Percentiles rank a stretch among this genome's conserved stretches.
phyloP scores from a whole-genome alignment of 2,329 filamentous ascomycete species.

The Tolypocladium cylindrosporum region DNA sequence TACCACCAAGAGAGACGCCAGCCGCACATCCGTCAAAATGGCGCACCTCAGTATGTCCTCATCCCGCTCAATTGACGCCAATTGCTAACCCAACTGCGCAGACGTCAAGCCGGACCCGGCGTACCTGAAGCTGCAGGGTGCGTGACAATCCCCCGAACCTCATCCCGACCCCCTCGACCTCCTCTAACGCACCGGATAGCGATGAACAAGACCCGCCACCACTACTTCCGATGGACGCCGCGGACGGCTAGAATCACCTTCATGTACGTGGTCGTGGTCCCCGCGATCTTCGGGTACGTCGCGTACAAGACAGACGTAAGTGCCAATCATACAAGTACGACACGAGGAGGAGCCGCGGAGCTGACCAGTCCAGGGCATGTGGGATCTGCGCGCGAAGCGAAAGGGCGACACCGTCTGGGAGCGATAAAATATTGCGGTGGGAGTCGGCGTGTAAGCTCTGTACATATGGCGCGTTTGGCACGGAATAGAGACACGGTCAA shows the following conservation, averaged over 20 bases:
- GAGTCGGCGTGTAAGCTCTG: slow-evolving; percentile 12
- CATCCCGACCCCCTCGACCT: slow-evolving; percentile 1
- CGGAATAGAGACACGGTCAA: slow-evolving; percentile 15
- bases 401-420: slow-evolving; percentile 77
- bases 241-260: slow-evolving; percentile 73
- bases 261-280: slow-evolving; percentile 65
- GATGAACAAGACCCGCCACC: slow-evolving; percentile 76
- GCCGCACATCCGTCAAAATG: slow-evolving; percentile 20
- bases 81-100: slow-evolving; percentile 17
- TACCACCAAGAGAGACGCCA: slow-evolving; percentile 10
- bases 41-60: slow-evolving; percentile 25
- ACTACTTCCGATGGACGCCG: slow-evolving; percentile 91
- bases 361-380: slow-evolving; percentile 61
- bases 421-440: slow-evolving; percentile 40
- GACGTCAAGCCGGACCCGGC: slow-evolving; percentile 32
- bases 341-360: not conserved
- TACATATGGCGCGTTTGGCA: slow-evolving; percentile 28
- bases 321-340: slow-evolving; percentile 12
- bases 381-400: slow-evolving; percentile 75
- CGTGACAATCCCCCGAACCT: slow-evolving; percentile 10
- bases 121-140: slow-evolving; percentile 29
- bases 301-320: slow-evolving; percentile 82
- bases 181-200: slow-evolving; percentile 39
- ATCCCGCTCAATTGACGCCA: not conserved
- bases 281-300: slow-evolving; percentile 57